These are phyloP conservation scores for Leptographium procerum DNA, from an alignment of 2,329 filamentous ascomycete genomes.

Conservation along the genomic window DNA sequence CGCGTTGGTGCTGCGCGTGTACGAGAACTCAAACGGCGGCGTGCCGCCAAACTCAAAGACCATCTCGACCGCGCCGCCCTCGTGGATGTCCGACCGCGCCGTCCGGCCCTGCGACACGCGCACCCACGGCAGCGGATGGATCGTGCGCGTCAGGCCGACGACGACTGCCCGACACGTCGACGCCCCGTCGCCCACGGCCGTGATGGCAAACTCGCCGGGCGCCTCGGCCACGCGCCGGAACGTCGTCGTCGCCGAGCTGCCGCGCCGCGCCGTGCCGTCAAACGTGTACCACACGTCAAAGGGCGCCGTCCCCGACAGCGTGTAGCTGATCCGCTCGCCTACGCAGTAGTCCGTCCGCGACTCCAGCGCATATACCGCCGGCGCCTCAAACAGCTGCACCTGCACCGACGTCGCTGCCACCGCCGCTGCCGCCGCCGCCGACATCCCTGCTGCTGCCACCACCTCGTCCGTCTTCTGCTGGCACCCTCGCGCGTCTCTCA, in stretches of 20 bases:
- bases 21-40: conserved; percentile 95
- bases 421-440: conserved; percentile 48
- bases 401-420: conserved; percentile 54
- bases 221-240: conserved; percentile 91
- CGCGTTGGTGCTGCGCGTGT: conserved; percentile 83
- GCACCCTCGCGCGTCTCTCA: conserved; percentile 79
- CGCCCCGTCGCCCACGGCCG: conserved; percentile 73
- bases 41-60: conserved; percentile 92
- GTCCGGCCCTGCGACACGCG: conserved; percentile 76
- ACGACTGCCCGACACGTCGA: conserved; percentile 77
- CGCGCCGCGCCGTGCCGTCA: conserved; percentile 65
- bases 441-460: conserved; percentile 45
- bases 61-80: conserved; percentile 88
- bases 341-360: conserved; percentile 84
- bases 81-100: conserved; percentile 83
- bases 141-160: conserved; percentile 67
- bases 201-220: conserved; percentile 80
- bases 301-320: conserved; percentile 77
- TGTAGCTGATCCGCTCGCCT: conserved; percentile 87
- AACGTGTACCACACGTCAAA: conserved; percentile 93
- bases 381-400: conserved; percentile 86
- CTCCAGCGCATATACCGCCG: conserved; percentile 80
- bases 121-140: conserved; percentile 87
- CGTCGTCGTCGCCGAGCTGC: conserved; percentile 64
- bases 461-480: conserved; percentile 44